Base-by-base conservation (phyloP, 345 rosid species). In the Aquilaria malaccensis region DNA sequence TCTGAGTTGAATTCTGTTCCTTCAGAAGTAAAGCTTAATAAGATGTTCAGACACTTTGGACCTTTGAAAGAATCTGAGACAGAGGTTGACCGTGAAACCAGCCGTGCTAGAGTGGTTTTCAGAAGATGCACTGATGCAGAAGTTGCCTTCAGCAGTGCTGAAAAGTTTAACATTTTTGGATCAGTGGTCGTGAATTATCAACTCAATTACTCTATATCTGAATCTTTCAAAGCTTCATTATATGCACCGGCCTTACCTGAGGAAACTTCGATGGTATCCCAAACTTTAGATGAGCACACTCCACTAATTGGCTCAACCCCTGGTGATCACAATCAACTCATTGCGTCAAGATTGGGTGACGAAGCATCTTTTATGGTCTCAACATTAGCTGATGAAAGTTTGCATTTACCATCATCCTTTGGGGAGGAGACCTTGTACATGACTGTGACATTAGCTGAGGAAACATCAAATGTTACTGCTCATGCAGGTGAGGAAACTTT, bases 41-140 rank as follows among this genome's bases (percentile, higher is more conserved):
- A 82, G 85, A 89, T 89, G 86, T 89, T 93, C 63, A 82, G 72
- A 74, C 76, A 85, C 60, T 93, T 89, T 65, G 93, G 96, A 50
- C 96, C 95, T 10, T 64, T 92, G 73, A 76, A 58, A 61, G 96
- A 85, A 76, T 75, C 79, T 6, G 84, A 88, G 68, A 92, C 98
- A 11, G 86, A 85, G 63, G 76, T 89, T 32, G 96, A 89, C 72
- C 76, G 55, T 54, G 84, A 85, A 64, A 73, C 83, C 10, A 78
- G 80, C 71, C 87, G 93, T 11, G 98, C 96, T n/a, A 87, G 95
- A 78, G 91, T 87, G 73, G 95, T 92, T 56, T 92, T 78, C 60
- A 89, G 70, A 85, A 85, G 69, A 61, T 72, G 82, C 58, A 70
- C 77, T 14, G 96, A 92, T 76, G 98, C 96, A 1, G 81, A 89